Evolutionary conservation across 495 filamentous ascomycete species (phyloP).

Genomic region (Staphylotrichum longicolle): DNA sequence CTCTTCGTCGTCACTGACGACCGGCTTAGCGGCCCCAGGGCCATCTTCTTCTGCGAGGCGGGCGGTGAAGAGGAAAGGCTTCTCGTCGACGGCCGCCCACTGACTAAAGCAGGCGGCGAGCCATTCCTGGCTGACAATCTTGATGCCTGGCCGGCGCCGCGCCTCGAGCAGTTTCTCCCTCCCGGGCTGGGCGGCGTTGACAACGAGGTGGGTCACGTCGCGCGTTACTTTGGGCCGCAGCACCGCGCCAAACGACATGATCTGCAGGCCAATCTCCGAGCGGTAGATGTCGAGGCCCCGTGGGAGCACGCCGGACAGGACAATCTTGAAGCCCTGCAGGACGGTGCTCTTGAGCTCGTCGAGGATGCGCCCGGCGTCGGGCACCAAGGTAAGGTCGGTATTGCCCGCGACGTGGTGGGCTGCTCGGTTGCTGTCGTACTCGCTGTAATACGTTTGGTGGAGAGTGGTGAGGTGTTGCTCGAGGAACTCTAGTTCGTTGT

Average conservation of each 20-base stretch:
- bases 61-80: constrained; percentile 65
- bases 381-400: constrained; percentile 66
- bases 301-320: constrained; percentile 87
- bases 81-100: constrained; percentile 75
- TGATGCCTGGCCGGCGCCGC: constrained; percentile 64
- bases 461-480: constrained; percentile 70
- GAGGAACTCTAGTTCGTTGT: constrained; percentile 72
- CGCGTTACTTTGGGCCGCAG: constrained; percentile 54
- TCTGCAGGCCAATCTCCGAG: constrained; percentile 81
- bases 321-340: constrained; percentile 66
- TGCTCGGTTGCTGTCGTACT: constrained; percentile 55
- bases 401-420: constrained; percentile 25
- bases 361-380: constrained; percentile 82
- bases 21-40: neutral
- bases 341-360: constrained; percentile 70
- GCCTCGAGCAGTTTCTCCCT: constrained; percentile 88
- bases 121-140: constrained; percentile 90
- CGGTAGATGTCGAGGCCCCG: constrained; percentile 67
- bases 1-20: constrained; percentile 12
- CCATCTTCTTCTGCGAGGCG: constrained; percentile 25
- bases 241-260: constrained; percentile 77
- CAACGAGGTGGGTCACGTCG: constrained; percentile 54
- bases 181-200: constrained; percentile 60
- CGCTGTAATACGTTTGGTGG: constrained; percentile 75
- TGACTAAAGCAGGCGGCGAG: constrained; percentile 73